Base-by-base conservation (phyloP, 106 monocot species). In the Dendrobium catenatum region DNA sequence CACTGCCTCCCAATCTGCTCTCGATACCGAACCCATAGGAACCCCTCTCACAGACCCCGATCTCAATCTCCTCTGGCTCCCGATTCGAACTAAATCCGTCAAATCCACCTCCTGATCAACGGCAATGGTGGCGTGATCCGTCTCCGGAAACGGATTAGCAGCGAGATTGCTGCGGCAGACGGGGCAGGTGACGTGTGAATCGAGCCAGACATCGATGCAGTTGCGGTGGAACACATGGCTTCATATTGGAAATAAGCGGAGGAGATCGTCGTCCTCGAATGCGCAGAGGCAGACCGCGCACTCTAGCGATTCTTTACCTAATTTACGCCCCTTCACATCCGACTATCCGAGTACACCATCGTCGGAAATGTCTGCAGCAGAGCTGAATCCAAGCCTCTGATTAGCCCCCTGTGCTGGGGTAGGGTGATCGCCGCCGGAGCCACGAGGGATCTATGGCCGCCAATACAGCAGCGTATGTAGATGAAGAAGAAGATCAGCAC, bases 251-350 rank as follows among this genome's bases (percentile, higher is more conserved):
- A 91, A 83, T 8, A 84, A 80, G 27, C 88, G 83, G 73, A 91
- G 82, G 13, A 51, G 75, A 43, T 91, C 88, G 55, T 86, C 82
- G 40, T 86, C 88, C n/a, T 75, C 42, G 82, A 86, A 91, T 61
- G 88, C 90, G 33, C 40, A 77, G 4, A 91, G 61, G 86, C 90
- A 91, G 26, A 91, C 82, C 4, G 88, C 86, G 84, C 90, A 91
- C 86, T 88, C 84, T 10, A 86, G 77, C 44, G 80, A 58, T 1
- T 80, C 85, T 78, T 83, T 81, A 48, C 83, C 83, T 7, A 47
- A 10, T 18, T 78, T 80, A 70, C 80, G 80, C 55, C 33, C 46
- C 44, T 54, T 80, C 42, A 55, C 80, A 6, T 64, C 80, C 54
- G 83, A 41, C 43, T 83, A 87, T 64, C 80, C 54, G 83, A 41